Evolutionary conservation across 805 yeast genomes (phyloP).

Genomic region (Cyberlindnera mrakii): DNA sequence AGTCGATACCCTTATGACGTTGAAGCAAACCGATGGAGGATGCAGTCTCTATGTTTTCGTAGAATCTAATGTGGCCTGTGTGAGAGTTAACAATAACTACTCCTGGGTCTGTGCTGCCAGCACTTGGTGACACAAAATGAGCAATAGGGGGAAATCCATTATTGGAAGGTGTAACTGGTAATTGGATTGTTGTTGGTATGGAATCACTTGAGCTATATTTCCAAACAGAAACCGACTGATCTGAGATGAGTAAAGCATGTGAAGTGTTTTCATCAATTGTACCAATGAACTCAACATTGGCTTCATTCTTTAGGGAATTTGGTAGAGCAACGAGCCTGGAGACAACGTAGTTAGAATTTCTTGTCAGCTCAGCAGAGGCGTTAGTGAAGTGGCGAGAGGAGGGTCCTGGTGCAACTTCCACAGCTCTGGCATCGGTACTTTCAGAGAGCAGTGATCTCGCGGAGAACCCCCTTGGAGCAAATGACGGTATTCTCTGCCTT

Average conservation of each 20-base stretch:
- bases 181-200: constrained; percentile 50
- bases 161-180: constrained; percentile 29
- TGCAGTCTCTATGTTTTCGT: constrained; percentile 69
- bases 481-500: constrained; percentile 4
- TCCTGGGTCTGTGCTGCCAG: constrained; percentile 57
- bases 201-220: constrained; percentile 55
- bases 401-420: constrained; percentile 2
- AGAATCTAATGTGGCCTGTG: constrained; percentile 57
- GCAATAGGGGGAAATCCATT: constrained; percentile 42
- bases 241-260: constrained; percentile 25
- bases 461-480: constrained; percentile 3
- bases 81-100: constrained; percentile 56
- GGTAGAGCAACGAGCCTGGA: constrained; percentile 54
- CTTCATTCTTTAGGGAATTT: constrained; percentile 5
- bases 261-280: constrained; percentile 25
- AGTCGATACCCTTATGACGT: constrained; percentile 29
- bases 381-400: constrained; percentile 17
- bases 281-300: constrained; percentile 15
- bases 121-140: constrained; percentile 50
- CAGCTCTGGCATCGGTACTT: not conserved
- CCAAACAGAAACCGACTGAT: constrained; percentile 61
- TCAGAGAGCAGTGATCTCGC: not conserved
- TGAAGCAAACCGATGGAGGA: constrained; percentile 56
- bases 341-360: constrained; percentile 52
- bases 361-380: constrained; percentile 43